phyloP scores from a whole-genome alignment of 257 asterid species.

The Cordia subcordata region DNA sequence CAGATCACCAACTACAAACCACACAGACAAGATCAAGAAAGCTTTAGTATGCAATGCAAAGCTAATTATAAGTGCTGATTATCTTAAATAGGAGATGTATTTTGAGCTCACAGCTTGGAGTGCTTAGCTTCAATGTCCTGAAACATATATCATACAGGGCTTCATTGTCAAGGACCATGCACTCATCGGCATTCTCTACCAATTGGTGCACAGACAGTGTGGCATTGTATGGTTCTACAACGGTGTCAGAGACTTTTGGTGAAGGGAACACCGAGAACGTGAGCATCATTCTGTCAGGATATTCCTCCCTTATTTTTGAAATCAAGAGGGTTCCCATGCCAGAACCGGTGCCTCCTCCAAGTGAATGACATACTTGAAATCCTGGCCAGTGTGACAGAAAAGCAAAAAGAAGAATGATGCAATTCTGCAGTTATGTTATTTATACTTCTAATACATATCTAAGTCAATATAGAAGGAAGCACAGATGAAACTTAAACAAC shows the following conservation, averaged over 20 bases:
- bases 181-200: slow-evolving; percentile 67
- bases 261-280: slow-evolving; percentile 72
- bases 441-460: too few relatives aligned
- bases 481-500: too few relatives aligned
- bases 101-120: slow-evolving; percentile 52
- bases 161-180: slow-evolving; percentile 73
- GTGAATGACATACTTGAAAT: slow-evolving; percentile 64
- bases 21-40: neutral
- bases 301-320: slow-evolving; percentile 66
- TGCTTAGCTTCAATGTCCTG: slow-evolving; percentile 62
- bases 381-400: slow-evolving; percentile 29
- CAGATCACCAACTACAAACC: slow-evolving; percentile 49
- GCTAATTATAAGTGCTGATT: neutral
- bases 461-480: too few relatives aligned
- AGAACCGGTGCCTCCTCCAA: slow-evolving; percentile 71
- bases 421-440: neutral
- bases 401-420: neutral
- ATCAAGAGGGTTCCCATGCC: slow-evolving; percentile 71
- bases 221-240: slow-evolving; percentile 62
- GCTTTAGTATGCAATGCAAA: neutral
- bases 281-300: slow-evolving; percentile 70
- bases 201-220: slow-evolving; percentile 60
- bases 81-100: too few relatives aligned
- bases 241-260: slow-evolving; percentile 69
- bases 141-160: slow-evolving; percentile 64